Evolutionary conservation across 1,284 basidiomycete genomes (phyloP).

Genomic region (Ceratobasidium papillatum): DNA sequence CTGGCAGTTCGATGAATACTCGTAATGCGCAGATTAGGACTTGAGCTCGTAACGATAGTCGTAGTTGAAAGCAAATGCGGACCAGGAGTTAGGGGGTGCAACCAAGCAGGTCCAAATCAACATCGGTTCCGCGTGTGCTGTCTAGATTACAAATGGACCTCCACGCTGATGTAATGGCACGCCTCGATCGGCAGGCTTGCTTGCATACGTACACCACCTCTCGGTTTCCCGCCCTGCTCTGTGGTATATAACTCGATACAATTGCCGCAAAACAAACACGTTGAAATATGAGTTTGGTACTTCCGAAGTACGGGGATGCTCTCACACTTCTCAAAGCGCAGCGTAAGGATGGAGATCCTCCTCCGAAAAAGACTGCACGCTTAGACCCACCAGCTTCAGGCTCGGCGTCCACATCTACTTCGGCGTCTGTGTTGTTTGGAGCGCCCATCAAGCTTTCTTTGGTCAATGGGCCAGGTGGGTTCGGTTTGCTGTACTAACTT

Average conservation of each 20-base stretch:
- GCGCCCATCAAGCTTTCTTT: constrained; percentile 27
- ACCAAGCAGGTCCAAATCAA: constrained; percentile 14
- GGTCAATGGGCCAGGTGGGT: constrained; percentile 38
- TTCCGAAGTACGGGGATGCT: constrained; percentile 35
- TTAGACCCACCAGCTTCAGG: constrained; percentile 53
- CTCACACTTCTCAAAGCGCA: constrained; percentile 39
- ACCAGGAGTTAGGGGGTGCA: neutral
- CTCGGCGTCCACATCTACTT: constrained; percentile 62
- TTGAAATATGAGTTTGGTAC: constrained; percentile 15
- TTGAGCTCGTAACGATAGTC: neutral
- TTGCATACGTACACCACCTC: constrained; percentile 3
- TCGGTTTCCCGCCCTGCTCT: neutral
- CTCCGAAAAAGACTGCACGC: constrained; percentile 71
- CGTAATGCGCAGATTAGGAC: too few relatives aligned
- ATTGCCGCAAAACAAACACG: neutral
- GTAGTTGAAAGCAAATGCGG: neutral
- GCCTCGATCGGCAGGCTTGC: neutral
- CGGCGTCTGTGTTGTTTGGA: constrained; percentile 62
- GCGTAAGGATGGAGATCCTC: constrained; percentile 50
- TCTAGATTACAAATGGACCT: neutral
- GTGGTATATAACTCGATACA: neutral
- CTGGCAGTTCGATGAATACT: too few relatives aligned
- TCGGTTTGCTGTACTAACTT: constrained; percentile 44
- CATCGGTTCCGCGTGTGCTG: neutral
- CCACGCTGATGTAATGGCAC: constrained; percentile 5